These are phyloP conservation scores for Wallacemonas rigidus DNA, from an alignment of 208 protist genomes.

Conservation along the genomic window DNA sequence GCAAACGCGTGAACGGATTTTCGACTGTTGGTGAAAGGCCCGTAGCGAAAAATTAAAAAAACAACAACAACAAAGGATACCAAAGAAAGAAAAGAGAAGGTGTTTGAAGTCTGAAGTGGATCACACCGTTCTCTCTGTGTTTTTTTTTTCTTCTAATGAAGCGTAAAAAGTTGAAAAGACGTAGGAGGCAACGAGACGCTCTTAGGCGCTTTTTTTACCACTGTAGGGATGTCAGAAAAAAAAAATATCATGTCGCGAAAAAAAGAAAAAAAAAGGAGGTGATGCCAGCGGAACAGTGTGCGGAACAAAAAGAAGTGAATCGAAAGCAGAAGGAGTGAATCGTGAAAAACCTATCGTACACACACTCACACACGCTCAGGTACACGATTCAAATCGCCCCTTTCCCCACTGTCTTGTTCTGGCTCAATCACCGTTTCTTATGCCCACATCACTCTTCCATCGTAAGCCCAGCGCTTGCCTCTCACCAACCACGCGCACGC, in stretches of 20 bases:
- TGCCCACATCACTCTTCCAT: too few species aligned
- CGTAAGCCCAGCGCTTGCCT: too few species aligned
- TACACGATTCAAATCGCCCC: too few species aligned
- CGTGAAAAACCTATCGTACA: too few species aligned
- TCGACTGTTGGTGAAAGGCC: background rate
- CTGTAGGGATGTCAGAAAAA: constrained; percentile 15
- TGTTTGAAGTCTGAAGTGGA: background rate
- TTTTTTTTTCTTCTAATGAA: constrained; percentile 20
- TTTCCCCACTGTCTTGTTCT: too few species aligned
- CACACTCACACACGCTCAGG: too few species aligned
- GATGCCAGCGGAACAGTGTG: background rate
- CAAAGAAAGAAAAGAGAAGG: background rate
- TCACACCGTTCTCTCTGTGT: background rate
- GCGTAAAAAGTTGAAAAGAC: background rate
- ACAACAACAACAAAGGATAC: background rate
- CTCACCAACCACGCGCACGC: too few species aligned
- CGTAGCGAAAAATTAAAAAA: background rate
- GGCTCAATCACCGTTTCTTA: too few species aligned
- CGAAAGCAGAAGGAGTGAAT: background rate
- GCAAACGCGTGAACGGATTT: too few species aligned
- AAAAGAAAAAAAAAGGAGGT: constrained; percentile 18
- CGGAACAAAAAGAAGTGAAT: background rate
- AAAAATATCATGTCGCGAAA: background rate
- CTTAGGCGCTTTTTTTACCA: constrained; percentile 11
- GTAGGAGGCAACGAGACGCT: background rate